Conservation (phyloP, 2,329 filamentous ascomycete genomes). For the Ramichloridium luteum region DNA sequence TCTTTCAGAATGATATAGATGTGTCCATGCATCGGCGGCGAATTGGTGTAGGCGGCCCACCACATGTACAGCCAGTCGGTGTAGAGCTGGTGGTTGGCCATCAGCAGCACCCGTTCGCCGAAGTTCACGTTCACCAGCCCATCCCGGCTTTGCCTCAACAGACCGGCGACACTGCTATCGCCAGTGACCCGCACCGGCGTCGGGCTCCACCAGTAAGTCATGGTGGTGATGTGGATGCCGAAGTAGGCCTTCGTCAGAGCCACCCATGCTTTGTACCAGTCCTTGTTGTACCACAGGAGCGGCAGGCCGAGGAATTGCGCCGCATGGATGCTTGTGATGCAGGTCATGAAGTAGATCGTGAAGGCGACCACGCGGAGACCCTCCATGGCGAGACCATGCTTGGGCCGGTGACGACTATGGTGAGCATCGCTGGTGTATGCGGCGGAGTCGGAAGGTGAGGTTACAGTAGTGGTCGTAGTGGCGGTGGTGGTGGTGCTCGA, state of each 20-base stretch:
- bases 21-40: conserved; percentile 59
- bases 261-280: conserved; percentile 75
- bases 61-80: conserved; percentile 90
- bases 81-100: conserved; percentile 66
- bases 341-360: conserved; percentile 34
- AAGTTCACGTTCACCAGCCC: conserved; percentile 65
- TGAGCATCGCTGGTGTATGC: no score
- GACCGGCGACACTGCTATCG: conserved; percentile 63
- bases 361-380: conserved; percentile 33
- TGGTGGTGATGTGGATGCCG: conserved; percentile 60
- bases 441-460: no score
- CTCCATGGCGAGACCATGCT: conserved; percentile 32
- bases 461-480: no score
- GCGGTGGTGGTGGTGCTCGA: no score
- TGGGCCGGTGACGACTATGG: no score
- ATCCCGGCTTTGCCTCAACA: conserved; percentile 55
- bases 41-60: conserved; percentile 71
- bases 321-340: conserved; percentile 37
- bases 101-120: conserved; percentile 66
- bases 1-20: conserved; percentile 87
- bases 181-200: conserved; percentile 71
- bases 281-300: conserved; percentile 60
- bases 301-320: conserved; percentile 63
- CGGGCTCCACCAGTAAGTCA: conserved; percentile 77
- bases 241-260: conserved; percentile 77